phyloP scores from a whole-genome alignment of 169 alveolate species.

The Babesia microti region DNA sequence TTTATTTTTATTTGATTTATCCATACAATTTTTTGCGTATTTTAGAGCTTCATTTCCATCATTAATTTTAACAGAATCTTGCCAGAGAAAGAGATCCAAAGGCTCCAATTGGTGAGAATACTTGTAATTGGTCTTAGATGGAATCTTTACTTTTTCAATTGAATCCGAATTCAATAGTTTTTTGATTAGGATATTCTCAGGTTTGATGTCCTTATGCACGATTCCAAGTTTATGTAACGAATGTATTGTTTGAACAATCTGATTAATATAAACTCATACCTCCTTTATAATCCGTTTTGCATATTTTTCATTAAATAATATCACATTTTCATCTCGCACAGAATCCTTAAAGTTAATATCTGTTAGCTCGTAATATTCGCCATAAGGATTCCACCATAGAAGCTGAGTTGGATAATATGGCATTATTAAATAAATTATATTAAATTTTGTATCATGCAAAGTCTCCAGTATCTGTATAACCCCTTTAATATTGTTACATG shows the following conservation, averaged over 20 bases:
- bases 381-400: slow-evolving; percentile 6
- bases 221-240: slow-evolving; percentile 31
- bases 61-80: no score
- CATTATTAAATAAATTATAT: slow-evolving; percentile 25
- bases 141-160: slow-evolving; percentile 6
- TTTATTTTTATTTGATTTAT: no score
- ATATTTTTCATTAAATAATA: slow-evolving; percentile 16
- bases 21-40: no score
- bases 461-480: slow-evolving; percentile 15
- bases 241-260: slow-evolving; percentile 4
- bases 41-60: no score
- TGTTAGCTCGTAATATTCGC: slow-evolving; percentile 1
- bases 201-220: slow-evolving; percentile 62
- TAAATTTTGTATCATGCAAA: slow-evolving; percentile 7
- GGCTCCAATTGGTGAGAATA: no score
- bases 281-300: slow-evolving; percentile 27
- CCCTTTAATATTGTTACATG: slow-evolving; percentile 16
- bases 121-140: no score
- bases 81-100: no score
- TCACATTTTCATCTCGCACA: no score
- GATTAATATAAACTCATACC: no score
- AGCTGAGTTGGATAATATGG: slow-evolving; percentile 29
- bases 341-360: not conserved
- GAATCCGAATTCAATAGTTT: not conserved
- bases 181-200: slow-evolving; percentile 52